phyloP scores from a whole-genome alignment of 495 filamentous ascomycete genomes.

The Aspergillus homomorphus region DNA sequence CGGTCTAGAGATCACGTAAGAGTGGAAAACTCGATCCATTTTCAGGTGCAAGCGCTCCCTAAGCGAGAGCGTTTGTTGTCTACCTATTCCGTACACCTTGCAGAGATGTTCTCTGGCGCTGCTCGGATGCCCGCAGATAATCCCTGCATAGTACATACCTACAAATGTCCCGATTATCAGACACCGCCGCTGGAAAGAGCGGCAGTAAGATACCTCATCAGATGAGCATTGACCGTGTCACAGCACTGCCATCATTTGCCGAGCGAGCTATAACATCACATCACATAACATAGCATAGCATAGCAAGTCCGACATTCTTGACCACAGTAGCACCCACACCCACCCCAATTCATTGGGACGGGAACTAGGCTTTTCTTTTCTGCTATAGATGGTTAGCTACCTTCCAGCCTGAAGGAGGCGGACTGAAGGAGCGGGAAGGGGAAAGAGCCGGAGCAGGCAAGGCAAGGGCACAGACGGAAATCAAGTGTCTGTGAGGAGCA shows the following conservation, averaged over 20 bases:
- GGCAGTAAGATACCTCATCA: background rate
- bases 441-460: background rate
- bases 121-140: background rate
- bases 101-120: background rate
- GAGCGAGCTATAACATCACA: background rate
- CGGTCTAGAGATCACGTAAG: no score
- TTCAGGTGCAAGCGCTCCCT: background rate
- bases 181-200: background rate
- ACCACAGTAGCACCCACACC: no score
- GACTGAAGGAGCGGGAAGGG: background rate
- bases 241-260: background rate
- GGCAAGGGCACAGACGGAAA: background rate
- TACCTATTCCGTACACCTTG: no score
- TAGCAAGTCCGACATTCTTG: background rate
- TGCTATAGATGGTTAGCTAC: no score
- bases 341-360: no score
- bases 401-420: background rate
- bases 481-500: background rate
- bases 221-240: background rate
- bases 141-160: background rate
- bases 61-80: no score
- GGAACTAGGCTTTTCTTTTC: no score
- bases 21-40: no score
- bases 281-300: background rate
- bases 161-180: background rate